A percentile compares a stretch with the other conserved stretches of the same genome.
phyloP scores from a whole-genome alignment of 176 grass and related monocot species.

The Urochloa ruziziensis region DNA sequence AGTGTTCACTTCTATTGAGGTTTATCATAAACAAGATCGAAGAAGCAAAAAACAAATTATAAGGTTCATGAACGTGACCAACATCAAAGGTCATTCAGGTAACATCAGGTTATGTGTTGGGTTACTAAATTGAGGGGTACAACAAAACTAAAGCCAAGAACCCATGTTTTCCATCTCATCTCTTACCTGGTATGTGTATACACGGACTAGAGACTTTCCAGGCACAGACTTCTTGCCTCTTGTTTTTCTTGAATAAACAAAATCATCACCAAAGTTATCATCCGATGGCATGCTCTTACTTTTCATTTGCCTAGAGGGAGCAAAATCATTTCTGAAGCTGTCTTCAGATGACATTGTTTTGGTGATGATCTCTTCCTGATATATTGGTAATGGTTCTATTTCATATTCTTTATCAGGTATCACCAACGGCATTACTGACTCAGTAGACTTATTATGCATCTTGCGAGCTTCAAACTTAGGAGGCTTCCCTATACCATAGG shows the following conservation, averaged over 20 bases:
- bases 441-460: conserved; percentile 38
- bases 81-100: neutral
- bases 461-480: conserved; percentile 79
- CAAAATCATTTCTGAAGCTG: conserved; percentile 34
- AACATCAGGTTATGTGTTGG: neutral
- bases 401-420: conserved; percentile 52
- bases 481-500: conserved; percentile 62
- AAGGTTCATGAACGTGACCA: neutral
- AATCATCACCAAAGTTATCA: conserved; percentile 40
- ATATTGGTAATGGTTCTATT: conserved; percentile 44
- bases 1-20: neutral
- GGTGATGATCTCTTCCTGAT: conserved; percentile 35
- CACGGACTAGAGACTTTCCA: conserved; percentile 52
- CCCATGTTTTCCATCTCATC: conserved; percentile 10
- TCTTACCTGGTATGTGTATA: conserved; percentile 80
- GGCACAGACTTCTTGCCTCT: conserved; percentile 45
- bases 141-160: conserved; percentile 23
- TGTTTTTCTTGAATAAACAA: conserved; percentile 45
- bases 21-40: neutral
- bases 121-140: neutral
- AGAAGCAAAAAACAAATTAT: neutral
- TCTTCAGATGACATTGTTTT: conserved; percentile 24
- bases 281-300: conserved; percentile 24
- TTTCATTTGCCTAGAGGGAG: conserved; percentile 43
- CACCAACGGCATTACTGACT: conserved; percentile 40